Evolutionary conservation across 805 yeast species (phyloP), one percentile per base, ranked within the genome.

Genomic region (Cyberlindnera veronae): DNA sequence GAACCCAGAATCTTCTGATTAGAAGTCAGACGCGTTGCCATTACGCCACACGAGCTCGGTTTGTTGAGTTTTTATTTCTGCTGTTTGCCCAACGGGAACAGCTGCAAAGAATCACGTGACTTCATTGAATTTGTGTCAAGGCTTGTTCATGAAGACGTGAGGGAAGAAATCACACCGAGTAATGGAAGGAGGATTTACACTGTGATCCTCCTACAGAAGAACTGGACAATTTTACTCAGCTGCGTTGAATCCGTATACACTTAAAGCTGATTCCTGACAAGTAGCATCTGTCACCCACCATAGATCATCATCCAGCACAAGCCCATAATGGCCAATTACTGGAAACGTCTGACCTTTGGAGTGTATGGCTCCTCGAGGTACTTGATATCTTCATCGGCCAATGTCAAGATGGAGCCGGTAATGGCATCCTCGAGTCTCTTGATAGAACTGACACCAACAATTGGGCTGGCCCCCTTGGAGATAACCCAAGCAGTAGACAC

Each of bases 11-110:
- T 68, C 73, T 68, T 67, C 72, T 68, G 73, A 68, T 68, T 68
- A 44, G 73, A 68, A 68, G 73, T 68, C 73, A 68, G 72, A 68
- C 73, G 73, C 73, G 73, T 68, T 68, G 73, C 73, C 73, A 68
- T 68, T 68, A 68, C 73, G 73, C 73, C 73, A 68, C 69, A 67
- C 72, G 65, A 68, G 73, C 73, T 60, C 46, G 43, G 42, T 42
- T 42, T 42, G 45, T 41, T 41, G 45, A 16, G 1, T 2, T 34
- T 5, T n/a, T 3, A 21, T 16, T 5, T 23, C 19, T 14, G 5
- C 36, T 9, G 26, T 26, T 40, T 21, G 32, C 43, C 43, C 7
- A 6, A 21, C n/a, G 28, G 28, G 5, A 14, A 12, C n/a, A 12
- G 7, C 24, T 5, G 13, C 28, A 24, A 10, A 14, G 8, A 22